These are phyloP conservation scores for Alternaria sp. DNA, from an alignment of 2,329 filamentous ascomycete genomes.

Conservation along the genomic window DNA sequence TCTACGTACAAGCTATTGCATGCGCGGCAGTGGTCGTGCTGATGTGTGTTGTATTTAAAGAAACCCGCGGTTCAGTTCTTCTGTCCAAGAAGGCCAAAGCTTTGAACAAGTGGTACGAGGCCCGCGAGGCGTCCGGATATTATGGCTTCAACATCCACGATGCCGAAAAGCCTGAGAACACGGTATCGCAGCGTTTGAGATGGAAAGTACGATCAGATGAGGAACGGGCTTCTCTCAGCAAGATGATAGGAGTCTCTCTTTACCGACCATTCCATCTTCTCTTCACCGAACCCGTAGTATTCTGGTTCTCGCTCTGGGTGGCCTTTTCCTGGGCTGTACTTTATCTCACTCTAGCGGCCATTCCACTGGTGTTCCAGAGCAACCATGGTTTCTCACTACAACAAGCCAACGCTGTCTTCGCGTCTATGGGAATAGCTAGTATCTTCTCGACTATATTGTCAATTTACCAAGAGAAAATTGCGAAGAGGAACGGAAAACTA, in stretches of 20 bases:
- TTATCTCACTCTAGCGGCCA: slow-evolving; percentile 82
- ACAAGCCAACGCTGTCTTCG: slow-evolving; percentile 76
- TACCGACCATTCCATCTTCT: slow-evolving; percentile 81
- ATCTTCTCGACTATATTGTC: slow-evolving; percentile 72
- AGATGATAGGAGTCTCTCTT: slow-evolving; percentile 77
- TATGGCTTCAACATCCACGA: slow-evolving; percentile 61
- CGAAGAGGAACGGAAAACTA: slow-evolving; percentile 56
- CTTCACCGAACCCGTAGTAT: slow-evolving; percentile 78
- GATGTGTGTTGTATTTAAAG: slow-evolving; percentile 76
- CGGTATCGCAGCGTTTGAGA: slow-evolving; percentile 66
- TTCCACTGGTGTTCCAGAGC: slow-evolving; percentile 77
- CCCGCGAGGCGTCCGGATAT: slow-evolving; percentile 71
- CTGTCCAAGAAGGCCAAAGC: slow-evolving; percentile 76
- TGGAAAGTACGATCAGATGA: slow-evolving; percentile 85
- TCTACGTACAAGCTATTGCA: slow-evolving; percentile 82
- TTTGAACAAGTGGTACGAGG: slow-evolving; percentile 81
- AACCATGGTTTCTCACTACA: slow-evolving; percentile 73
- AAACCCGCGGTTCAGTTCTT: slow-evolving; percentile 83
- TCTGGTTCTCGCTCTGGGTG: slow-evolving; percentile 89
- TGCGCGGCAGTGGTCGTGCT: slow-evolving; percentile 69
- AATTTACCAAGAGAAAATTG: slow-evolving; percentile 75
- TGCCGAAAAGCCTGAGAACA: slow-evolving; percentile 31
- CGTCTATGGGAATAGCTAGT: slow-evolving; percentile 73
- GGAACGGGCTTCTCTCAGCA: slow-evolving; percentile 70
- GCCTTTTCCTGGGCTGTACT: slow-evolving; percentile 89